Evolutionary conservation across 805 yeast species (phyloP).

Genomic region (Schwanniomyces occidentalis): DNA sequence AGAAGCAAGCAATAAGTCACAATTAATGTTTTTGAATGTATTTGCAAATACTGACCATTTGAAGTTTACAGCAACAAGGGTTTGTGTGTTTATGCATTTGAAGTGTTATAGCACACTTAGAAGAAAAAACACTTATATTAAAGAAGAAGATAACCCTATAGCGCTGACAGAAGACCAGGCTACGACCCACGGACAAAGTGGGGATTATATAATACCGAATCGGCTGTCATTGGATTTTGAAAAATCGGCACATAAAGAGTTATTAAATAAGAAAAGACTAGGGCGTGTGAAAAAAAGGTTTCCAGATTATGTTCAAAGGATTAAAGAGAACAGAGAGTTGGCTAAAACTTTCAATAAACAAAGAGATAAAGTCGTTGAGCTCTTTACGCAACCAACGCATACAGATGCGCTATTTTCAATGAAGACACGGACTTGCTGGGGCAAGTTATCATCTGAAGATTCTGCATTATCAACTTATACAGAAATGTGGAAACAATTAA

Average conservation of each 20-base stretch:
- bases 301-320: conserved; percentile 1
- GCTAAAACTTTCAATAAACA: conserved; percentile 14
- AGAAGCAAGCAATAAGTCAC: too few species aligned
- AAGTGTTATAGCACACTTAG: too few species aligned
- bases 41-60: too few species aligned
- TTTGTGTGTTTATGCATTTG: too few species aligned
- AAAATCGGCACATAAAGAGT: conserved; percentile 1
- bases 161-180: too few species aligned
- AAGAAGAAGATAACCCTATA: too few species aligned
- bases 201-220: too few species aligned
- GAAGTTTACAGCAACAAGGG: too few species aligned
- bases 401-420: conserved; percentile 1
- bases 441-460: conserved; percentile 8
- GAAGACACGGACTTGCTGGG: conserved; percentile 9
- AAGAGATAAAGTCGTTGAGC: conserved; percentile 9
- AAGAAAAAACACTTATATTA: too few species aligned
- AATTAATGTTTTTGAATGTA: too few species aligned
- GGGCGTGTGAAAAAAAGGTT: conserved; percentile 7
- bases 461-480: not conserved
- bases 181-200: too few species aligned
- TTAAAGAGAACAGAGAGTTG: conserved; percentile 7
- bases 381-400: conserved; percentile 9
- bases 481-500: conserved; percentile 1
- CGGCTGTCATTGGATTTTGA: too few species aligned
- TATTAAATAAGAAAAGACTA: conserved; percentile 7